Percentiles rank a stretch among this genome's conserved stretches.
These are phyloP conservation scores for Dichomitus squalens DNA, from an alignment of 1,284 basidiomycete genomes.

Conservation along the genomic window DNA sequence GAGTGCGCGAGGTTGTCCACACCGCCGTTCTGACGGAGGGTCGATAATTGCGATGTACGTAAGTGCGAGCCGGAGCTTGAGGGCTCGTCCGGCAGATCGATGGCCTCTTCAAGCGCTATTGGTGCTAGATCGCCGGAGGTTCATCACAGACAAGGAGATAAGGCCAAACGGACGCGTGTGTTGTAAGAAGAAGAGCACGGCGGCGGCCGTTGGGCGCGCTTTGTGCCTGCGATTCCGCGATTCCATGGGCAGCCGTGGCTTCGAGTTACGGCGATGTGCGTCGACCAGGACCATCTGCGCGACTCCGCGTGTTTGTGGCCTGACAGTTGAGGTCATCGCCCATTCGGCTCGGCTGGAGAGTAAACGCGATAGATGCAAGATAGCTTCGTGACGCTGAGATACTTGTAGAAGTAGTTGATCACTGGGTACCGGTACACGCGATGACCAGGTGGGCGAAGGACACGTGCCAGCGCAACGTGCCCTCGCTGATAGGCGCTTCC, in stretches of 20 bases:
- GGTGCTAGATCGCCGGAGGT: background rate
- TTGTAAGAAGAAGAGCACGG: background rate
- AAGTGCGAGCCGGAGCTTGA: background rate
- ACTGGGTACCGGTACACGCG: background rate
- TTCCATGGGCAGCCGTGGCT: background rate
- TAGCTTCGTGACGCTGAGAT: background rate
- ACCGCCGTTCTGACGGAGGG: no score
- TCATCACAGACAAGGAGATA: background rate
- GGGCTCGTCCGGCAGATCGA: background rate
- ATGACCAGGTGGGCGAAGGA: background rate
- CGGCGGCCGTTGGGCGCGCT: background rate
- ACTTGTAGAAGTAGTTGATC: background rate
- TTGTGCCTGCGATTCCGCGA: background rate
- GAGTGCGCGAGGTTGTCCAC: background rate
- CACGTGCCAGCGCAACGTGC: conserved; percentile 7
- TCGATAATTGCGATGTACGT: background rate
- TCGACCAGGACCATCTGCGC: background rate
- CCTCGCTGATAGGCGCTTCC: background rate
- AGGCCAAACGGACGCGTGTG: background rate
- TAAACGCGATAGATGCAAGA: background rate
- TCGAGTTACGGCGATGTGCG: background rate
- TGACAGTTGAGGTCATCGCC: conserved; percentile 1
- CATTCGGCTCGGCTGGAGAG: background rate
- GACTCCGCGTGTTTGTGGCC: conserved; percentile 5
- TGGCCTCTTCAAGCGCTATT: background rate